Evolutionary conservation across 331 rosid genomes (phyloP).

Genomic region (Dryas integrifolia): DNA sequence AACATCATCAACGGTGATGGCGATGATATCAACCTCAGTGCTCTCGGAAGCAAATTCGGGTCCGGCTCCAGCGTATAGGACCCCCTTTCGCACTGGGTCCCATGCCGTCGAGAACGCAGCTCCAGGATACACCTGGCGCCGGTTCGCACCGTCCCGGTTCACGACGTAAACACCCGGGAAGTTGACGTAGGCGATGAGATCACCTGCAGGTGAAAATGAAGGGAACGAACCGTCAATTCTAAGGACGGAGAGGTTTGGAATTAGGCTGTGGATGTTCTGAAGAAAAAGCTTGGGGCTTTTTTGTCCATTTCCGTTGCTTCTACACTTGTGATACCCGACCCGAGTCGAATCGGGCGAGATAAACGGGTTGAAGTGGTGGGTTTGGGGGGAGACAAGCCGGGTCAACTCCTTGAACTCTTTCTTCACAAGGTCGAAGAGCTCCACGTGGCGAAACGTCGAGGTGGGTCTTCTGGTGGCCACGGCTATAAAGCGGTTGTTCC

Average conservation of each 20-base stretch:
- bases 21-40: conserved; percentile 57
- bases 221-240: conserved; percentile 72
- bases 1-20: conserved; percentile 49
- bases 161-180: conserved; percentile 66
- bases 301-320: conserved; percentile 41
- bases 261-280: conserved; percentile 57
- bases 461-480: conserved; percentile 71
- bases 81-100: conserved; percentile 64
- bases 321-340: conserved; percentile 85
- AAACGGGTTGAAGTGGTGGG: conserved; percentile 89
- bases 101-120: conserved; percentile 63
- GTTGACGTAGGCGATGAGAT: conserved; percentile 51
- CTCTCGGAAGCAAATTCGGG: conserved; percentile 57
- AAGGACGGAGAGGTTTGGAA: conserved; percentile 53
- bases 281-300: conserved; percentile 36
- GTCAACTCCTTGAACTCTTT: conserved; percentile 71
- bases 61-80: conserved; percentile 66
- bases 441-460: conserved; percentile 68
- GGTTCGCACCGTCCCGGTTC: conserved; percentile 69
- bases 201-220: conserved; percentile 66
- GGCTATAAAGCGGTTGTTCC: conserved; percentile 67
- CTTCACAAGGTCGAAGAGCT: conserved; percentile 48
- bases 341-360: conserved; percentile 56
- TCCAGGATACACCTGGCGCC: conserved; percentile 40
- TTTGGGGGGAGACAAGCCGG: conserved; percentile 44